These are phyloP conservation scores for Penicillium roqueforti DNA, from an alignment of 495 filamentous ascomycete genomes.

Conservation along the genomic window DNA sequence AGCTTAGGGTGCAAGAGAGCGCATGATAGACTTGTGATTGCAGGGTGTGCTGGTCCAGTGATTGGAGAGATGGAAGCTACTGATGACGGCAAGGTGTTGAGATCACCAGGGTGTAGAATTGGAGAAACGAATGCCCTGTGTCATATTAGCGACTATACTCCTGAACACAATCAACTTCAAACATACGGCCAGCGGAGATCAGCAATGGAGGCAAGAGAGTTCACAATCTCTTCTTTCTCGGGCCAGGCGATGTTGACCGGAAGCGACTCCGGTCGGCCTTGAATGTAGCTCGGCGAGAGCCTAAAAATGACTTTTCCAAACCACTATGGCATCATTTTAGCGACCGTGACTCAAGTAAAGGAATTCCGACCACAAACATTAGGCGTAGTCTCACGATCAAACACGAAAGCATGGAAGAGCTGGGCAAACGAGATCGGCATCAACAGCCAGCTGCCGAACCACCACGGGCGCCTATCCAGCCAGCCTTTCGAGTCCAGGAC, in stretches of 20 bases:
- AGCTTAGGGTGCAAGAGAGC: slow-evolving; percentile 86
- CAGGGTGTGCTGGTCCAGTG: slow-evolving; percentile 77
- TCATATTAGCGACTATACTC: not conserved
- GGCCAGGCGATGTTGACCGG: slow-evolving; percentile 71
- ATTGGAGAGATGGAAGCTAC: slow-evolving; percentile 71
- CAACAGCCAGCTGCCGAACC: slow-evolving; percentile 96
- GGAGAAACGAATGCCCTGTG: slow-evolving; percentile 71
- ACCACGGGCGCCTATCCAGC: slow-evolving; percentile 71
- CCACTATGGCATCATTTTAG: slow-evolving; percentile 38
- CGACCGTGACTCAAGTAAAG: not conserved
- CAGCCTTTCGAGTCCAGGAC: slow-evolving; percentile 73
- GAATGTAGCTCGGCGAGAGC: slow-evolving; percentile 73
- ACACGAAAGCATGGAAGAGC: slow-evolving; percentile 85
- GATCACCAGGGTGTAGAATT: slow-evolving; percentile 72
- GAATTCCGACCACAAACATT: slow-evolving; percentile 33
- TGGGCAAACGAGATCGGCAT: slow-evolving; percentile 91
- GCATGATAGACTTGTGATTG: slow-evolving; percentile 77
- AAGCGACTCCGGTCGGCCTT: slow-evolving; percentile 63
- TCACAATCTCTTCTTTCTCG: slow-evolving; percentile 66
- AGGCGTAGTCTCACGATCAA: slow-evolving; percentile 87
- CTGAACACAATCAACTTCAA: not conserved
- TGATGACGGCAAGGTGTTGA: slow-evolving; percentile 58
- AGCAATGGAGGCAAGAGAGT: slow-evolving; percentile 76
- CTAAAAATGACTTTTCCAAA: slow-evolving; percentile 72
- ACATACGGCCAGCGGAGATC: slow-evolving; percentile 79